Conservation (phyloP, 805 yeast species). For the Metschnikowia peoriensis region DNA sequence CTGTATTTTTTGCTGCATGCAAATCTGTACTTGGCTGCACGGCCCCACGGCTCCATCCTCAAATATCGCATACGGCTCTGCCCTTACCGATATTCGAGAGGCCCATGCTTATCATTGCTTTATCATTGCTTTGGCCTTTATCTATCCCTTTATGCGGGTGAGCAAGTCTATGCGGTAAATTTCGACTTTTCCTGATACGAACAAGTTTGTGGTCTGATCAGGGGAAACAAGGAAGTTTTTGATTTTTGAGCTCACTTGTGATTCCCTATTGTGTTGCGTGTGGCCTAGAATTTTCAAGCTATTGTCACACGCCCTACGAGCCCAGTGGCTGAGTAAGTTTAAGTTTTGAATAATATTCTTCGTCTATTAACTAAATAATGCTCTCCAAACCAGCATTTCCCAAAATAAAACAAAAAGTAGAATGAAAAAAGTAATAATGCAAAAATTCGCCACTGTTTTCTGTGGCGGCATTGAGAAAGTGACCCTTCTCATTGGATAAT, state of each 20-base stretch:
- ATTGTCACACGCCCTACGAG: background rate
- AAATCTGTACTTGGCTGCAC: background rate
- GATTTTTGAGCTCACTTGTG: background rate
- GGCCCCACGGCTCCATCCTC: background rate
- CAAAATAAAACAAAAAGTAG: constrained; percentile 2
- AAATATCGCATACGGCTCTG: background rate
- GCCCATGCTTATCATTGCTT: background rate
- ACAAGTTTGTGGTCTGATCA: background rate
- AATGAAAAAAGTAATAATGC: constrained; percentile 1
- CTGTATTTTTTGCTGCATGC: background rate
- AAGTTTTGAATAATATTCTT: background rate
- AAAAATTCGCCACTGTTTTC: background rate
- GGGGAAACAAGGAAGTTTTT: background rate
- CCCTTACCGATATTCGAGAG: background rate
- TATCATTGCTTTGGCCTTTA: background rate
- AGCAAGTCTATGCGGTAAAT: background rate
- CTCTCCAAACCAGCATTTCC: constrained; percentile 12
- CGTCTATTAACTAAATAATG: constrained; percentile 9
- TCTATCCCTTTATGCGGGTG: background rate
- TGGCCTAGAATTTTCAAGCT: too few relatives aligned
- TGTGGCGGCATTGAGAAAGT: too few relatives aligned
- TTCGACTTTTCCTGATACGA: background rate
- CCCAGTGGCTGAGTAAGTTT: background rate
- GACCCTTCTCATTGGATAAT: constrained; percentile 1
- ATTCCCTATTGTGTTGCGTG: background rate